Conservation (phyloP, 345 rosid species). For the rapeseed (Brassica napus) region Da-Ae NC_063445.1:4495501-4496000, state of each 20-base stretch:
- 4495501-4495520: conserved; percentile 42
- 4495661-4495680: conserved; percentile 38
- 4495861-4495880: not conserved
- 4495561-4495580: conserved; percentile 74
- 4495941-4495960: not conserved
- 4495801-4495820: not conserved
- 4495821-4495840: not conserved
- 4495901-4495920: not conserved
- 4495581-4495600: conserved; percentile 55
- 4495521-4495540: conserved; percentile 69
- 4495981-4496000: not conserved
- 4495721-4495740: not conserved
- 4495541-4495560: conserved; percentile 47
- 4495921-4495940: not conserved
- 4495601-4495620: conserved; percentile 75
- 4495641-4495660: conserved; percentile 42
- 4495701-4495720: conserved; percentile 46
- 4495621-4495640: conserved; percentile 46
- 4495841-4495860: not conserved
- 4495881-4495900: not conserved
- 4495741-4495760: not conserved
- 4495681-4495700: conserved; percentile 55
- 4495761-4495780: not conserved
- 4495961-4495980: not conserved
- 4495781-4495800: not conserved